Base-by-base conservation (phyloP, 176 grass and related monocot species). In the Eleusine coracana region DNA sequence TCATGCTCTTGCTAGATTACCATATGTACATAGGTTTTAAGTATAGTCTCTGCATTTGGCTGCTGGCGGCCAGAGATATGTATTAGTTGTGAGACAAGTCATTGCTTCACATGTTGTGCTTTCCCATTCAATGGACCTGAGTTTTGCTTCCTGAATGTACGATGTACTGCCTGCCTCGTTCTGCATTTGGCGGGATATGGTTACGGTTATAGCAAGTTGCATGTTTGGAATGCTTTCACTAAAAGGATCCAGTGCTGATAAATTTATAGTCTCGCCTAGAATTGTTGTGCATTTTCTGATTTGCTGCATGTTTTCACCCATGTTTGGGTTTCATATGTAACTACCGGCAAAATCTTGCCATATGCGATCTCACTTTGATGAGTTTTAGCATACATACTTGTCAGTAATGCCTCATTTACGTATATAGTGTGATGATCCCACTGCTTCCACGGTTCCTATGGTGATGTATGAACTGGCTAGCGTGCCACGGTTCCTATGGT, bases 1-100 rank as follows among this genome's bases (percentile, higher is more conserved):
- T 34, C 62, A 6, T 51, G 1, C 25, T 72, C 6, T 18, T 86
- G 49, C 67, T 83, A 72, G 73, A 20, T 77, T 27, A 71, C 18
- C 55, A 77, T 87, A 10, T 83, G 80, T 88, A 85, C 64, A 85
- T 16, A 61, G 71, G n/a, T 62, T 70, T 85, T 59, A 15, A 3
- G 10, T 34, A 34, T 70, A 71, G 25, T 11, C 11, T 69, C 52
- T 80, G 36, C 70, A 89, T 55, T 64, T 59, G 76, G 44, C 65
- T 64, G 46, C 45, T 72, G 73, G n/a, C 72, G 34, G 41, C 58
- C 45, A 34, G 34, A 46, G 41, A 64, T 80, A 66, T 73, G 25
- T 60, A 23, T 77, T 49, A 83, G 14, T 85, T 76, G 41, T 65
- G 51, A 38, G 45, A 68, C 61, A 71, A 52, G 64, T n/a, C 15